A percentile compares a stretch with the other conserved stretches of the same genome.
These are phyloP conservation scores for Bacterosira constricta DNA, from an alignment of 108 stramenopile genomes.

Conservation along the genomic window DNA sequence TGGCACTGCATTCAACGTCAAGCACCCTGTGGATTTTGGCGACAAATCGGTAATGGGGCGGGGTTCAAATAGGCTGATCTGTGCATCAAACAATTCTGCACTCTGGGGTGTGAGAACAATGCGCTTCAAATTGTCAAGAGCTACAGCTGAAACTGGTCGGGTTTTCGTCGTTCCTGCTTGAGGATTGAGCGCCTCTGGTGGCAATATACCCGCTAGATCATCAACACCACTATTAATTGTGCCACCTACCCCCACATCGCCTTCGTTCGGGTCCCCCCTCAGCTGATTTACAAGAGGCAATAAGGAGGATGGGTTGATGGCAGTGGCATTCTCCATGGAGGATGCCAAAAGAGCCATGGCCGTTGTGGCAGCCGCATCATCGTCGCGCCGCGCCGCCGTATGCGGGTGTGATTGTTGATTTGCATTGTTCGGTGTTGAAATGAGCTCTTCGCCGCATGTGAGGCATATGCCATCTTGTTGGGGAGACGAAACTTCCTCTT, in stretches of 20 bases:
- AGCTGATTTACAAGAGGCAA: neutral
- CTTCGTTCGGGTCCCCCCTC: neutral
- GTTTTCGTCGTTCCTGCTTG: constrained; percentile 25
- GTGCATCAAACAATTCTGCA: constrained; percentile 41
- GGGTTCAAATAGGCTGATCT: neutral
- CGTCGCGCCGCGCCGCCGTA: neutral
- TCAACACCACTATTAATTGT: neutral
- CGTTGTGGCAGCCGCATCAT: neutral
- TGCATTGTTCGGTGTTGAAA: neutral
- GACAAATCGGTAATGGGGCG: constrained; percentile 14
- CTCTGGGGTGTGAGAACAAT: constrained; percentile 21
- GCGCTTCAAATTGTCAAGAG: constrained; percentile 10
- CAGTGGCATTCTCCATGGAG: neutral
- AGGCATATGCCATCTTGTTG: constrained; percentile 23
- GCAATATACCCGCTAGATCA: constrained; percentile 16
- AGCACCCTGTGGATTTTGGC: neutral
- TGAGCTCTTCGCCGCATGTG: constrained; percentile 41
- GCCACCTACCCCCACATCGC: neutral
- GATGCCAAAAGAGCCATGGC: neutral
- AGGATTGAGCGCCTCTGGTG: constrained; percentile 42
- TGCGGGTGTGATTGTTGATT: neutral
- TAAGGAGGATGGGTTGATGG: neutral
- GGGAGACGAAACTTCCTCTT: neutral
- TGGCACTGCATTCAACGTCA: constrained; percentile 21
- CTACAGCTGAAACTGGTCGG: constrained; percentile 18